Evolutionary conservation across 2,329 filamentous ascomycete species (phyloP).

Genomic region (Balansia obtecta): DNA sequence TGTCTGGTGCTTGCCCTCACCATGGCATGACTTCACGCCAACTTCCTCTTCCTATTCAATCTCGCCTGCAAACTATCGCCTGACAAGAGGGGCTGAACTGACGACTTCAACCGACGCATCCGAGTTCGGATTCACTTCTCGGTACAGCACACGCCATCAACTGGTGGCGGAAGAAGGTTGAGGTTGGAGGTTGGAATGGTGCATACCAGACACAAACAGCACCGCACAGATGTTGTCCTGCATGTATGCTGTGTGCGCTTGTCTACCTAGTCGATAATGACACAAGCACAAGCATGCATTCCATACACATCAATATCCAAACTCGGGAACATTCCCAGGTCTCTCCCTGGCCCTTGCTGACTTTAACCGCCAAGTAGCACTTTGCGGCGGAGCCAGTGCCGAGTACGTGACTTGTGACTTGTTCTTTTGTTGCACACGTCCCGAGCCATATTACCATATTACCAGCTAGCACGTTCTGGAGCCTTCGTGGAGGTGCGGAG

Average conservation of each 20-base stretch:
- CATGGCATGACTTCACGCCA: background rate
- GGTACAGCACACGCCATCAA: background rate
- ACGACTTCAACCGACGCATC: slow-evolving; percentile 2
- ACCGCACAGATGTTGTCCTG: background rate
- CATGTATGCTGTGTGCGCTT: background rate
- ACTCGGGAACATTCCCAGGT: background rate
- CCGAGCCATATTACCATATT: background rate
- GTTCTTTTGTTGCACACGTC: background rate
- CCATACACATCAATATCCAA: background rate
- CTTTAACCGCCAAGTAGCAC: background rate
- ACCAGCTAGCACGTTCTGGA: background rate
- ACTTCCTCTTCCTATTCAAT: no score
- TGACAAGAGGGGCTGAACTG: background rate
- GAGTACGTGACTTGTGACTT: no score
- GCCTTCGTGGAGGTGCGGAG: background rate
- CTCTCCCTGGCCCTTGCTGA: background rate
- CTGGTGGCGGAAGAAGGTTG: background rate
- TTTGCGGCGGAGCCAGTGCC: background rate
- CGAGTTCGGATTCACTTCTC: slow-evolving; percentile 2
- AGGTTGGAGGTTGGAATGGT: background rate
- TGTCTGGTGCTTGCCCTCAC: no score
- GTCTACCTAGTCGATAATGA: background rate
- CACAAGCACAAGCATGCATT: background rate
- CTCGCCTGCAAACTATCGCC: background rate
- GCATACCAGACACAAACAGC: background rate